Conservation (phyloP, 2,329 filamentous ascomycete species). For the Cytospora leucostoma region DNA sequence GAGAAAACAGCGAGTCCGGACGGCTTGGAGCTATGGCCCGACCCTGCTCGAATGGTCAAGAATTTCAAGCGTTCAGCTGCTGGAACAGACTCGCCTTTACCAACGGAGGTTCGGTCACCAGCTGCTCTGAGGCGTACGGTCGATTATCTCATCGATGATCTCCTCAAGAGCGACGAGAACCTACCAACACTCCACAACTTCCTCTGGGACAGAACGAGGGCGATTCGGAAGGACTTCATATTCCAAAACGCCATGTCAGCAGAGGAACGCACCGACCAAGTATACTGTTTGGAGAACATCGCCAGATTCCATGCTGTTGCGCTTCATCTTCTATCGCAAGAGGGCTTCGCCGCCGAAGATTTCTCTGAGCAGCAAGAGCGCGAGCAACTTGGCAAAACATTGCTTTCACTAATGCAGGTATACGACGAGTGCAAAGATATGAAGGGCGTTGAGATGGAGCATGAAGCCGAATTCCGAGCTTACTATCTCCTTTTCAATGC, state of each 20-base stretch:
- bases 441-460: slow-evolving; percentile 54
- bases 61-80: slow-evolving; percentile 68
- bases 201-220: slow-evolving; percentile 68
- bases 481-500: slow-evolving; percentile 66
- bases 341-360: slow-evolving; percentile 57
- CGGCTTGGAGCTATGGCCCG: slow-evolving; percentile 44
- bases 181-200: slow-evolving; percentile 62
- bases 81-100: slow-evolving; percentile 66
- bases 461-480: slow-evolving; percentile 66
- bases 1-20: slow-evolving; percentile 52
- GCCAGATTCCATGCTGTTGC: slow-evolving; percentile 67
- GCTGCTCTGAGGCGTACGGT: slow-evolving; percentile 59
- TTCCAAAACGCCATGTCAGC: slow-evolving; percentile 63
- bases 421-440: slow-evolving; percentile 67
- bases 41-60: slow-evolving; percentile 62
- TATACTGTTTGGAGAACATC: slow-evolving; percentile 67
- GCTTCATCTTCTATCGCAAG: slow-evolving; percentile 62
- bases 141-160: slow-evolving; percentile 63
- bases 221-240: slow-evolving; percentile 68
- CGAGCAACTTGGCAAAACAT: slow-evolving; percentile 66
- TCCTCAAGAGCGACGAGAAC: slow-evolving; percentile 57
- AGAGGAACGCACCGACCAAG: slow-evolving; percentile 58
- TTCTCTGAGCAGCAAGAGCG: slow-evolving; percentile 69
- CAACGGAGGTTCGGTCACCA: slow-evolving; percentile 67
- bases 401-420: slow-evolving; percentile 65